These are phyloP conservation scores for Lentinula detonsa DNA, from an alignment of 768 basidiomycete genomes.

Conservation along the genomic window DNA sequence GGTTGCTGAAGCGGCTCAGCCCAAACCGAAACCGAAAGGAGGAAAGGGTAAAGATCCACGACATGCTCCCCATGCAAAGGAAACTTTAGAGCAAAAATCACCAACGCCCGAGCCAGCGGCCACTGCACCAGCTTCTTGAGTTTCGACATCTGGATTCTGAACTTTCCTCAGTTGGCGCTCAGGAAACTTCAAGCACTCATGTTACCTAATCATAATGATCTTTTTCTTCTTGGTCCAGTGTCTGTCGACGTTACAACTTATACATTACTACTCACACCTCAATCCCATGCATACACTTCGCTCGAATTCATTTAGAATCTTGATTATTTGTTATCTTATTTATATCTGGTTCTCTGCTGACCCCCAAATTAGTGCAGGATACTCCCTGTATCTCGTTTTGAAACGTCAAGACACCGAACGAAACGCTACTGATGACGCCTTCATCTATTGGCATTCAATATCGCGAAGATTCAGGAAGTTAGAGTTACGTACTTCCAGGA, in stretches of 20 bases:
- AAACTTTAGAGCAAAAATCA: slow-evolving; percentile 5
- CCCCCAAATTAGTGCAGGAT: not conserved
- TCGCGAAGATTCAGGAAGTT: not conserved
- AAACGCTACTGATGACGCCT: not conserved
- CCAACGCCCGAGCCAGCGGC: slow-evolving; percentile 5
- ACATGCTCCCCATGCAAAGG: slow-evolving; percentile 22
- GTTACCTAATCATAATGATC: not conserved
- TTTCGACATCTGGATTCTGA: not conserved
- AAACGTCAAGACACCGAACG: too few species aligned
- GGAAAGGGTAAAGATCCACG: slow-evolving; percentile 35
- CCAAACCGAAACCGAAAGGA: slow-evolving; percentile 54
- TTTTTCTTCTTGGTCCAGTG: not conserved
- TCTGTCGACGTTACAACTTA: not conserved
- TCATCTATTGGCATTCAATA: slow-evolving; percentile 1
- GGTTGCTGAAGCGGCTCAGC: slow-evolving; percentile 80
- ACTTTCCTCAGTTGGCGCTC: not conserved
- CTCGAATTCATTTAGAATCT: not conserved
- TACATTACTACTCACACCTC: not conserved
- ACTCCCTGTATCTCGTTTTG: too few species aligned
- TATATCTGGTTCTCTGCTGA: not conserved
- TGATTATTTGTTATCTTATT: too few species aligned
- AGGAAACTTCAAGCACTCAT: not conserved
- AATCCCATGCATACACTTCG: not conserved
- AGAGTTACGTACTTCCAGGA: slow-evolving; percentile 35
- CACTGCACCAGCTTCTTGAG: not conserved